A percentile compares a stretch with the other conserved stretches of the same genome.
Evolutionary conservation across 371 early-diverging fungal species (phyloP).

Genomic region (Choanephora cucurbitarum): DNA sequence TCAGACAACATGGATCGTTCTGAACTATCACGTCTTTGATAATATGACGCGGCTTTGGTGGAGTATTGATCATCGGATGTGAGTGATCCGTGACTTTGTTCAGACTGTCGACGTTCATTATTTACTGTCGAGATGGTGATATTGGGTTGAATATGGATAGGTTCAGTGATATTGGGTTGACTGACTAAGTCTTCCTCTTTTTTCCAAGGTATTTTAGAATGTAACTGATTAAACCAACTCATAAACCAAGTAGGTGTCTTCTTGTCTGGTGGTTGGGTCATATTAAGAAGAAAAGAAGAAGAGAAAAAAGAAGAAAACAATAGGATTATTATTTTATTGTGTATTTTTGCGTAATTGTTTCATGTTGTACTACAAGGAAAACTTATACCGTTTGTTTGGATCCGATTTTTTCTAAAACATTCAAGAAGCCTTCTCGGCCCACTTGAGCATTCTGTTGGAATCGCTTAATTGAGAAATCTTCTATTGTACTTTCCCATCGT

Average conservation of each 20-base stretch:
- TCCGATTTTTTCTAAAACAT: conserved; percentile 65
- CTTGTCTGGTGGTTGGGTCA: neutral
- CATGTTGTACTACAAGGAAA: neutral
- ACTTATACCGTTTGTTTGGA: conserved; percentile 38
- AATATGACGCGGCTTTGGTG: conserved; percentile 21
- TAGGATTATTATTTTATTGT: neutral
- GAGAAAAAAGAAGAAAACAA: conserved; percentile 5
- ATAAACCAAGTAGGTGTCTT: conserved; percentile 16
- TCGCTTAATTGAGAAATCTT: conserved; percentile 84
- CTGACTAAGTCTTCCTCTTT: neutral
- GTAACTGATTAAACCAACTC: conserved; percentile 19
- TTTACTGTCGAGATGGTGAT: conserved; percentile 18
- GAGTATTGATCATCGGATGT: conserved; percentile 38
- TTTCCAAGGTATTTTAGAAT: conserved; percentile 8
- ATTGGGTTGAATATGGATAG: conserved; percentile 9
- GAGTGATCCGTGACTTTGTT: conserved; percentile 15
- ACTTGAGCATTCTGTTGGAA: conserved; percentile 87
- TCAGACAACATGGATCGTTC: conserved; percentile 34
- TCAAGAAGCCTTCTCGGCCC: conserved; percentile 73
- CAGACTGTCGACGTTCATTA: conserved; percentile 33
- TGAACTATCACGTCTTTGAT: conserved; percentile 29
- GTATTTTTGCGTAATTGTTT: conserved; percentile 18
- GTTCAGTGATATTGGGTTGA: neutral
- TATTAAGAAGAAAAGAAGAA: conserved; percentile 7
- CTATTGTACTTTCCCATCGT: conserved; percentile 77